Base-by-base conservation (phyloP, 257 asterid genomes). In the Paraleonurus japonicus region DNA sequence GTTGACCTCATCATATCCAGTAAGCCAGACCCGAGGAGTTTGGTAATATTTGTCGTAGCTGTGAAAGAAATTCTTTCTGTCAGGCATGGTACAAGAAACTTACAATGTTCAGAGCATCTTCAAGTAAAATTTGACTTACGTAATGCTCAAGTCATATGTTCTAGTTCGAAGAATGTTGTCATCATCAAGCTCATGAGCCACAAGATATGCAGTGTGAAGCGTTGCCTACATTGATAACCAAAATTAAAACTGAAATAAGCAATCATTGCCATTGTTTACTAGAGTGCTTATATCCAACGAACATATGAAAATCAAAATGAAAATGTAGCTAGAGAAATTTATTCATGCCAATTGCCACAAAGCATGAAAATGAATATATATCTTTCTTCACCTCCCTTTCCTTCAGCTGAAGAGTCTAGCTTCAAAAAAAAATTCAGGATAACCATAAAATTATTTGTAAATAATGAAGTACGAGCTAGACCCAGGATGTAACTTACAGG, bases 1-100 rank as follows among this genome's bases (percentile, higher is more conserved):
- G 80, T 26, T 67, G 67, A 92, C 99, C 97, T 95, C 99, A 53
- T 95, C 98, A 78, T 95, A 95, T 74, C 99, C 99, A 72, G 98
- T 92, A 62, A 95, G 98, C 99, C 99, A 95, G 71, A 95, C 97
- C 61, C 98, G 92, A 74, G 99, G 99, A 33, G 99, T 95, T 87
- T 95, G 99, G 83, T 92, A 95, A 69, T 92, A 95, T 79, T 95
- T 89, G 88, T 95, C 99, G 73, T 92, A 91, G 89, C 99, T 94
- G 74, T 45, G 65, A 70, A 47, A 76, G 67, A 68, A 27, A 51
- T 45, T 50, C 51, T 27, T 45, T 50, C 51, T 27, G 67, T 70
- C 60, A 79, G 73, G 67, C 53, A 72, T 19, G 20, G 65, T 11
- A 57, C 65, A 13, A 61, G 41, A 73, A 19, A 51, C 65, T 37